A percentile compares a stretch with the other conserved stretches of the same genome.
Evolutionary conservation across 108 stramenopile genomes (phyloP).

Genomic region (Cyclotella sp.): DNA sequence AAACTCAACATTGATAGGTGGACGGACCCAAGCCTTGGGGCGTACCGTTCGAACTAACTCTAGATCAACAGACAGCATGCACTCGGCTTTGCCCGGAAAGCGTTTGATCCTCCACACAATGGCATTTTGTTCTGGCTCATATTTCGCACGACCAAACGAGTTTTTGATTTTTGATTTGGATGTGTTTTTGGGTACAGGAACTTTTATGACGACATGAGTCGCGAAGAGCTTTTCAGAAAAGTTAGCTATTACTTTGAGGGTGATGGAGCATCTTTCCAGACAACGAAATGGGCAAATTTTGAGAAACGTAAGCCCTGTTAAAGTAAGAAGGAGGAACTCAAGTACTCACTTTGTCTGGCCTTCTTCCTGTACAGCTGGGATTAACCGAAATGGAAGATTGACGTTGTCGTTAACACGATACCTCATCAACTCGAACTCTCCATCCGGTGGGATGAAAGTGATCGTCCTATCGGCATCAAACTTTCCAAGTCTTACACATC

Average conservation of each 20-base stretch:
- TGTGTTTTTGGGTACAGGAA: slow-evolving; percentile 98
- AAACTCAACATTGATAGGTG: slow-evolving; percentile 97
- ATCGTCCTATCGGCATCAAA: slow-evolving; percentile 99
- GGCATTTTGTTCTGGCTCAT: slow-evolving; percentile 97
- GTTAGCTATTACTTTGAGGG: slow-evolving; percentile 93
- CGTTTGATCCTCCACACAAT: slow-evolving; percentile 98
- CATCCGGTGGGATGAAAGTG: slow-evolving; percentile 99
- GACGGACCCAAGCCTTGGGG: slow-evolving; percentile 95
- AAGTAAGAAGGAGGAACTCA: background rate
- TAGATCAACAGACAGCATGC: slow-evolving; percentile 93
- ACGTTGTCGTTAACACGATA: slow-evolving; percentile 98
- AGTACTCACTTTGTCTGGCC: slow-evolving; percentile 86
- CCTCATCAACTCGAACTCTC: slow-evolving; percentile 99
- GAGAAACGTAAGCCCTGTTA: slow-evolving; percentile 5
- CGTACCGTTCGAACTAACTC: slow-evolving; percentile 94
- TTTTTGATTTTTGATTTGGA: slow-evolving; percentile 94
- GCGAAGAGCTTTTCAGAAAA: slow-evolving; percentile 95
- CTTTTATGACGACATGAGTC: slow-evolving; percentile 94
- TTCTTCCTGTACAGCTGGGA: slow-evolving; percentile 98
- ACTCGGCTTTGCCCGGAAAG: slow-evolving; percentile 94
- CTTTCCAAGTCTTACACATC: slow-evolving; percentile 96
- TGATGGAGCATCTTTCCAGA: slow-evolving; percentile 83
- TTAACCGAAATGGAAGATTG: slow-evolving; percentile 93
- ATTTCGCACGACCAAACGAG: slow-evolving; percentile 94
- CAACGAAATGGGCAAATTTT: background rate